These are phyloP conservation scores for Tulasnella sp. DNA, from an alignment of 768 basidiomycete genomes.

Conservation along the genomic window DNA sequence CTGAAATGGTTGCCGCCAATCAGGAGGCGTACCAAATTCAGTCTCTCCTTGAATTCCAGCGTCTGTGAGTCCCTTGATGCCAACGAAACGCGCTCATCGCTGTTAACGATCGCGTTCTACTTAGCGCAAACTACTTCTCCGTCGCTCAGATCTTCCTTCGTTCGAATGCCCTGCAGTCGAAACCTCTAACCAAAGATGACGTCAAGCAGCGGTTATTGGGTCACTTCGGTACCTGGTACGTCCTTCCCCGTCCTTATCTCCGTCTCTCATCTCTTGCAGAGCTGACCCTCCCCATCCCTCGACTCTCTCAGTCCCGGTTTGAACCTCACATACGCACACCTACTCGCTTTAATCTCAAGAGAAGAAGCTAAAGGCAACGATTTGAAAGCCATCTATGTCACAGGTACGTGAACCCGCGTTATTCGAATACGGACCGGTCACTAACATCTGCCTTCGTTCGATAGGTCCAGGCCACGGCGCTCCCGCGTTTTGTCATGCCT, in stretches of 20 bases:
- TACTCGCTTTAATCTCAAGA: slow-evolving; percentile 35
- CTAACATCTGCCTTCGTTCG: not conserved
- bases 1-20: not conserved
- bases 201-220: slow-evolving; percentile 76
- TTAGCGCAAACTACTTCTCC: slow-evolving; percentile 18
- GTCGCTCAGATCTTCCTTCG: slow-evolving; percentile 78
- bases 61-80: slow-evolving; percentile 14
- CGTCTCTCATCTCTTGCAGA: not conserved
- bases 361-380: slow-evolving; percentile 36
- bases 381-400: slow-evolving; percentile 60
- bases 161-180: slow-evolving; percentile 55
- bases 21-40: slow-evolving; percentile 21
- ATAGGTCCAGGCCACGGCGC: slow-evolving; percentile 57
- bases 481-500: slow-evolving; percentile 75
- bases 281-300: slow-evolving; percentile 15
- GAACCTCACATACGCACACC: slow-evolving; percentile 55
- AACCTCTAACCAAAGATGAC: slow-evolving; percentile 46
- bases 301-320: slow-evolving; percentile 54
- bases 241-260: not conserved
- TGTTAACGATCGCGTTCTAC: not conserved
- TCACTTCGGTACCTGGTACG: slow-evolving; percentile 56
- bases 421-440: not conserved
- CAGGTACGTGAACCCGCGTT: slow-evolving; percentile 50
- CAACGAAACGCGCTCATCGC: slow-evolving; percentile 21
- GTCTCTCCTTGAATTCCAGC: slow-evolving; percentile 24